phyloP scores from a whole-genome alignment of 2,329 filamentous ascomycete genomes.

The Teratosphaeria gauchensis region DNA sequence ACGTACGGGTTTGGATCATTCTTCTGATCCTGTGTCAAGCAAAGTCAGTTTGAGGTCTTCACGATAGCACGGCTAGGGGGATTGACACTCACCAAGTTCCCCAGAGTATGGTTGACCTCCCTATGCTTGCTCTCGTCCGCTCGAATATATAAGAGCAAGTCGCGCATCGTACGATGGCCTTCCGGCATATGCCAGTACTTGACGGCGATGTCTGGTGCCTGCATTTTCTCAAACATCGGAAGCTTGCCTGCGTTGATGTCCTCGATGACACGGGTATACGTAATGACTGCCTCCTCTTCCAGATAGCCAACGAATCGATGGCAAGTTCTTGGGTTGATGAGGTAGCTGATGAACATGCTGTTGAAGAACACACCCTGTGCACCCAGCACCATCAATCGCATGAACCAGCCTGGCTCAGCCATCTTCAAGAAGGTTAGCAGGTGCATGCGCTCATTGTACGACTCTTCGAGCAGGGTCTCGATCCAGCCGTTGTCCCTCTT shows the following conservation, averaged over 20 bases:
- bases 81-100: conserved; percentile 50
- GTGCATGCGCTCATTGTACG: conserved; percentile 49
- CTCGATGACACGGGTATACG: conserved; percentile 79
- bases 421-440: conserved; percentile 88
- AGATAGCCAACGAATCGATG: conserved; percentile 96
- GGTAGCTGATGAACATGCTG: conserved; percentile 75
- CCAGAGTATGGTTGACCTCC: conserved; percentile 91
- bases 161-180: conserved; percentile 68
- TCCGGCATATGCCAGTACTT: conserved; percentile 94
- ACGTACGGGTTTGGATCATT: conserved; percentile 88
- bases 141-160: conserved; percentile 78
- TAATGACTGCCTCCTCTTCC: conserved; percentile 93
- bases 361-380: conserved; percentile 98
- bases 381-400: conserved; percentile 82
- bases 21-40: neutral
- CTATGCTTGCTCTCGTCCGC: conserved; percentile 73
- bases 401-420: conserved; percentile 75
- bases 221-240: conserved; percentile 68
- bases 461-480: conserved; percentile 29
- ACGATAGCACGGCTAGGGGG: neutral
- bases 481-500: conserved; percentile 95
- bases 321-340: conserved; percentile 75
- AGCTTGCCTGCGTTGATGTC: conserved; percentile 80
- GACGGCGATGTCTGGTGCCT: conserved; percentile 79
- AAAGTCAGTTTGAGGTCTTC: neutral